Evolutionary conservation across 176 grass and related monocot genomes (phyloP).

Genomic region (Cenchrus purpureus): DNA sequence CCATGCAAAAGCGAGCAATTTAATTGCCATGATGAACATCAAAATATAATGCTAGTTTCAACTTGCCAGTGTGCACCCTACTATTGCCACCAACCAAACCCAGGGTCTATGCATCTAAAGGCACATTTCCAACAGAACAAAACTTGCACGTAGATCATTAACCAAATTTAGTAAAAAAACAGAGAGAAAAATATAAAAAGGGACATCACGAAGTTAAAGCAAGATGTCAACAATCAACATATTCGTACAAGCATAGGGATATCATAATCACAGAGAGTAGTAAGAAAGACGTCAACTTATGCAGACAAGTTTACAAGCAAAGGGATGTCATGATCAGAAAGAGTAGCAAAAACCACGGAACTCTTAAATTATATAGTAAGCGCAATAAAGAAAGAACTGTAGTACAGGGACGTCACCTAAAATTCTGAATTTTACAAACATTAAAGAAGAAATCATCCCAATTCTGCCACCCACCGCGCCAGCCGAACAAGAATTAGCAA

Average conservation of each 20-base stretch:
- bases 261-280: not conserved
- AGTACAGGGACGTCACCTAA: not conserved
- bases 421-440: slow-evolving; percentile 1
- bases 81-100: slow-evolving; percentile 12
- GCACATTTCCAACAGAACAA: not conserved
- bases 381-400: not conserved
- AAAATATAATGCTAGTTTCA: not conserved
- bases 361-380: not conserved
- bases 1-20: not conserved
- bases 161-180: not conserved
- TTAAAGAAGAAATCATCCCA: not conserved
- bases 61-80: not conserved
- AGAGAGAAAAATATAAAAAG: not conserved
- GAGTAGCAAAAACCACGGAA: not conserved
- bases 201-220: not conserved
- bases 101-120: not conserved
- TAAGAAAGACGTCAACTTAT: not conserved
- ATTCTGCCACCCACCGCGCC: not conserved
- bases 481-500: not conserved
- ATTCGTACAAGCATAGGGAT: not conserved
- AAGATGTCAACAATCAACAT: not conserved
- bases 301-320: not conserved
- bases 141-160: not conserved
- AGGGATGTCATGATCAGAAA: slow-evolving; percentile 3
- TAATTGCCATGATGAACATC: not conserved